A percentile compares a stretch with the other conserved stretches of the same genome.
These are phyloP conservation scores for Fusarium papillatum DNA, from an alignment of 2,329 filamentous ascomycete species.

Conservation along the genomic window DNA sequence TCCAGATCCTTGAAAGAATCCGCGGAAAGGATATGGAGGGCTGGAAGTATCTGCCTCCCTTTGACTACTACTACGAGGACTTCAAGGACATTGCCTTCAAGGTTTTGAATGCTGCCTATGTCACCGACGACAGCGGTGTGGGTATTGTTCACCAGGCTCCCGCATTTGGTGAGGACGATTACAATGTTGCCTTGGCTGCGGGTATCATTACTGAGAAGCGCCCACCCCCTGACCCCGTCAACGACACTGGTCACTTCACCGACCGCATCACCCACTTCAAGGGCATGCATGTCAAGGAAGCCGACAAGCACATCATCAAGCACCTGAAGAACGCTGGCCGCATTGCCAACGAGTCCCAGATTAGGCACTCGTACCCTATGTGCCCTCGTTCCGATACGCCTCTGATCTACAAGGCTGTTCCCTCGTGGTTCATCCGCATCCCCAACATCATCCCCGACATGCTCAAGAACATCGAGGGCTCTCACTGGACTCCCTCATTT, in stretches of 20 bases:
- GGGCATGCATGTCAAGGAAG: constrained; percentile 91
- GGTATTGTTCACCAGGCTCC: constrained; percentile 96
- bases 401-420: constrained; percentile 91
- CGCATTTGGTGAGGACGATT: constrained; percentile 97
- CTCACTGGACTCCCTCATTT: constrained; percentile 91
- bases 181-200: constrained; percentile 81
- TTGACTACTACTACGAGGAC: constrained; percentile 90
- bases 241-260: constrained; percentile 86
- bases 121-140: constrained; percentile 90
- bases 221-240: constrained; percentile 91
- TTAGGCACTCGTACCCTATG: constrained; percentile 93
- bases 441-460: constrained; percentile 87
- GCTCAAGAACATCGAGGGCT: constrained; percentile 89
- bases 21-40: constrained; percentile 88
- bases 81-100: constrained; percentile 89
- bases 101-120: constrained; percentile 87
- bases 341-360: constrained; percentile 86
- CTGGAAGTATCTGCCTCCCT: constrained; percentile 91
- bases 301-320: constrained; percentile 95
- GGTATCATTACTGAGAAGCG: constrained; percentile 84
- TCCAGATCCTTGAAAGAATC: constrained; percentile 83
- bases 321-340: constrained; percentile 83
- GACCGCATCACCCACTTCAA: constrained; percentile 83
- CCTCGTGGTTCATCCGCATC: constrained; percentile 96
- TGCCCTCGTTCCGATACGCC: constrained; percentile 97